Evolutionary conservation across 129 eudicot species (phyloP).

Genomic region (Kitagawia praeruptora): DNA sequence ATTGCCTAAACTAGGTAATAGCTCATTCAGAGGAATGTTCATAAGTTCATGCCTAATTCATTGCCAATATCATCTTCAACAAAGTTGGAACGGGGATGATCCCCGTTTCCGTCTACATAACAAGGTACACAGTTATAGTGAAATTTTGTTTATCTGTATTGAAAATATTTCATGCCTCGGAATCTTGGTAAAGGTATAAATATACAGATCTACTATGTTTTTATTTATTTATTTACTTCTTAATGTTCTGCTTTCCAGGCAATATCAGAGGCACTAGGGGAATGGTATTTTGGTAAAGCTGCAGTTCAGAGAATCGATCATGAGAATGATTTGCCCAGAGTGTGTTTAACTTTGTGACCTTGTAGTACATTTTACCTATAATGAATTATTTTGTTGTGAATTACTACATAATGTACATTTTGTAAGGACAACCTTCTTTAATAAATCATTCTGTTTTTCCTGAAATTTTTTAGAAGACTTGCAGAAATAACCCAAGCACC

Average conservation of each 20-base stretch:
- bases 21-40: constrained; percentile 8
- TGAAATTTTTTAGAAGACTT: not conserved
- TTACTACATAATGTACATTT: not conserved
- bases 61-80: constrained; percentile 7
- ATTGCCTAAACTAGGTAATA: not conserved
- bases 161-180: not conserved
- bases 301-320: not conserved
- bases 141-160: not conserved
- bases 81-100: constrained; percentile 4
- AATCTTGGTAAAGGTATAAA: not conserved
- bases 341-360: not conserved
- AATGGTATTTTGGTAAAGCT: not conserved
- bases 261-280: constrained; percentile 4
- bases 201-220: not conserved
- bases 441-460: not conserved
- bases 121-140: not conserved
- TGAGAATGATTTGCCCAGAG: constrained; percentile 3
- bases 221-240: not conserved
- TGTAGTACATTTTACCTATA: not conserved
- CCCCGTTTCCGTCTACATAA: constrained; percentile 3
- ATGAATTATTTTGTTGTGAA: not conserved
- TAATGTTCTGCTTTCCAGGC: not conserved
- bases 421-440: not conserved
- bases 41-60: constrained; percentile 5
- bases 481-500: not conserved